Evolutionary conservation across 2,329 filamentous ascomycete genomes (phyloP), one percentile per base, ranked within the genome.

Genomic region (Stylonectria norvegica): DNA sequence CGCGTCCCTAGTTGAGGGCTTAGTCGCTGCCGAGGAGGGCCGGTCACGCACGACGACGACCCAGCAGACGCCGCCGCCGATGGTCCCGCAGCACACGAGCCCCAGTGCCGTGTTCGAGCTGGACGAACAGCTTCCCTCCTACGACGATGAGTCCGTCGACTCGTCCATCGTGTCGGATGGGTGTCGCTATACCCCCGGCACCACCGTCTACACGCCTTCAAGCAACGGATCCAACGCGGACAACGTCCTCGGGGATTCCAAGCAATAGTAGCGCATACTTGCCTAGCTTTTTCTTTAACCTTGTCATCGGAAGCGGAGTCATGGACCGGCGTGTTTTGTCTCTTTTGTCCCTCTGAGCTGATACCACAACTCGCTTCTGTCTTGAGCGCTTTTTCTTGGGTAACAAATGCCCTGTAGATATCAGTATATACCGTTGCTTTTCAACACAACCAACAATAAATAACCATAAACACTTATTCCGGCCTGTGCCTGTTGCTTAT

Each of bases 11-110:
- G 69, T 76, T 1, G 67, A 66, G 28, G 66, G 69, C 28, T 61
- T 76, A 36, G 63, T 75, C 16, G 60, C 67, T 5, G 68, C 65
- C 2, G 70, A 72, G 40, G 69, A 71, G 45, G 65, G 61, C 15
- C 44, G 51, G 8, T 30, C 34, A 11, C 41, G 48, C 23, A 17
- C 28, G 36, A 23, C 35, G 36, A 37, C 31, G 45, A 43, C 36
- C 22, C 40, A n/a, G 17, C 19, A 12, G 27, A 32, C 17, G 67
- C 35, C 61, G 62, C 39, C 51, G 31, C 44, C 47, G n/a, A 47
- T 49, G 41, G 32, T 45, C n/a, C 47, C 43, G 32, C 40, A 55
- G 16, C 34, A 53, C 16, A 41, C 48, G 17, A 57, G 59, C 51
- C 49, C 49, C 1, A 35, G 36, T 12, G 55, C 47, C 33, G 34